Evolutionary conservation across 176 grass and related monocot species (phyloP).

Genomic region (Paspalum vaginatum): DNA sequence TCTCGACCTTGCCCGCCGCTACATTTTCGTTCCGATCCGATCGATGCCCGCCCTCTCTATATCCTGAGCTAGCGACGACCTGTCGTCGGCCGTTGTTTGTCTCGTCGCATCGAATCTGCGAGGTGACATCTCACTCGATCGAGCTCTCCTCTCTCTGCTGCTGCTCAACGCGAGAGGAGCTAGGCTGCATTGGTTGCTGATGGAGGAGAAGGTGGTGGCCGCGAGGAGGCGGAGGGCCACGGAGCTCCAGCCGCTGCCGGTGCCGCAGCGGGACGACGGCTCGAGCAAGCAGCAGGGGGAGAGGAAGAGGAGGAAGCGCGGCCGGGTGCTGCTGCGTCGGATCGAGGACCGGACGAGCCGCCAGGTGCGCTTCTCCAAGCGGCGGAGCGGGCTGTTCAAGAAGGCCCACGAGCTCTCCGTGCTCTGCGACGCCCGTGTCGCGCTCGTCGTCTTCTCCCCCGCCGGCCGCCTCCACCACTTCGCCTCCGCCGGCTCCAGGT

Average conservation of each 20-base stretch:
- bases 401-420: conserved; percentile 66
- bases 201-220: not conserved
- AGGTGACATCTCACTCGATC: no score
- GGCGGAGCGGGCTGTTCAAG: conserved; percentile 57
- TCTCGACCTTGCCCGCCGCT: not conserved
- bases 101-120: no score
- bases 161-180: no score
- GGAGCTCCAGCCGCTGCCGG: not conserved
- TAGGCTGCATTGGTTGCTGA: no score
- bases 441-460: conserved; percentile 65
- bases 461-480: conserved; percentile 44
- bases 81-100: no score
- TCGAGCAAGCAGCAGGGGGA: no score
- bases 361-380: conserved; percentile 68
- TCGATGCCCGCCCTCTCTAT: no score
- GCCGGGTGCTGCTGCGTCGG: conserved; percentile 37
- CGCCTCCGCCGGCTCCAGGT: conserved; percentile 28
- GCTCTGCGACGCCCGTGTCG: conserved; percentile 61
- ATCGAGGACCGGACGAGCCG: conserved; percentile 48
- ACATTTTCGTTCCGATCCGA: no score
- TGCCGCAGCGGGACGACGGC: not conserved
- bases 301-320: conserved; percentile 25
- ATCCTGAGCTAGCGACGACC: no score
- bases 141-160: no score
- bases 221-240: not conserved